These are phyloP conservation scores for Xylariomycetidae sp. DNA, from an alignment of 2,329 filamentous ascomycete genomes.

Conservation along the genomic window DNA sequence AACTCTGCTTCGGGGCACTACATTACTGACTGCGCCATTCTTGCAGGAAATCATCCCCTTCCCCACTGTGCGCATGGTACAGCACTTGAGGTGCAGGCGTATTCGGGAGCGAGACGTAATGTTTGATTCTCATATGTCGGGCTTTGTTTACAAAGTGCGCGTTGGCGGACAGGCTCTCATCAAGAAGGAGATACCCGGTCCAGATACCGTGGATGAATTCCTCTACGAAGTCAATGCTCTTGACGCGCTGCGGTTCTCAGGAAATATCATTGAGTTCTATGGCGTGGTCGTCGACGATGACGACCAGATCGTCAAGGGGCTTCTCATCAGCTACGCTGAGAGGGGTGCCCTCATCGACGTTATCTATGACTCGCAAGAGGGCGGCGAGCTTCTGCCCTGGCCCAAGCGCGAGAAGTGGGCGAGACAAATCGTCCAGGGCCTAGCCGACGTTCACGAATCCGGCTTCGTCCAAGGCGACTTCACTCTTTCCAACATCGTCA, in stretches of 20 bases:
- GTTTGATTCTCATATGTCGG: slow-evolving; percentile 91
- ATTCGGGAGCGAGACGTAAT: slow-evolving; percentile 70
- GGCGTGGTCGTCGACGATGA: slow-evolving; percentile 82
- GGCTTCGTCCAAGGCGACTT: slow-evolving; percentile 98
- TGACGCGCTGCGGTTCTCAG: slow-evolving; percentile 67
- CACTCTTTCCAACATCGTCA: slow-evolving; percentile 93
- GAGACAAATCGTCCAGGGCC: slow-evolving; percentile 79
- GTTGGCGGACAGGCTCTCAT: slow-evolving; percentile 68
- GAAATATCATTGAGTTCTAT: slow-evolving; percentile 78
- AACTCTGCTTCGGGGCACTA: not conserved
- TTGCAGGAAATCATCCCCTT: slow-evolving; percentile 81
- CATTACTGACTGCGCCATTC: too few relatives aligned
- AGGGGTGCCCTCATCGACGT: slow-evolving; percentile 86
- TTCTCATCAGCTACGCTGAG: slow-evolving; percentile 84
- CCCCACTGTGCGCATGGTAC: slow-evolving; percentile 67
- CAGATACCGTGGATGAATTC: slow-evolving; percentile 93
- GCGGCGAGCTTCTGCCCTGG: slow-evolving; percentile 59
- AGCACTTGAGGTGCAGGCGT: slow-evolving; percentile 63
- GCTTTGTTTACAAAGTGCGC: slow-evolving; percentile 92
- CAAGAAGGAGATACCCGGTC: slow-evolving; percentile 97
- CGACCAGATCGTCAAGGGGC: slow-evolving; percentile 71
- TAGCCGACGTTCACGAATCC: slow-evolving; percentile 90
- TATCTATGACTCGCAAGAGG: slow-evolving; percentile 70
- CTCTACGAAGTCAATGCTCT: slow-evolving; percentile 96
- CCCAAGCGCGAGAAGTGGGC: slow-evolving; percentile 79